These are phyloP conservation scores for Plasmodium gonderi DNA, from an alignment of 169 alveolate species.

Conservation along the genomic window DNA sequence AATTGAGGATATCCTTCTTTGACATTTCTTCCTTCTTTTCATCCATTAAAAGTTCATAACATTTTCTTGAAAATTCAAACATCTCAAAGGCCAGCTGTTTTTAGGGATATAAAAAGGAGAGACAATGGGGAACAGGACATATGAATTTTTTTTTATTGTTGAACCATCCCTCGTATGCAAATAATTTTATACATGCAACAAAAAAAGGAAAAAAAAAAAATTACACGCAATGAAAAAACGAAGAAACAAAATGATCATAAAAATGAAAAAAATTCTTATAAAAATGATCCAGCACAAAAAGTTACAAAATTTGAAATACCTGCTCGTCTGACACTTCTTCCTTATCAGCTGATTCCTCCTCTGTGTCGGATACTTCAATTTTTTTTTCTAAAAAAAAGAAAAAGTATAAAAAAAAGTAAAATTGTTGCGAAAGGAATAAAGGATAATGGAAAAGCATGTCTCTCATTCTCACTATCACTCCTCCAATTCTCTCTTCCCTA, in stretches of 20 bases:
- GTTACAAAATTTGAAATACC: conserved; percentile 1
- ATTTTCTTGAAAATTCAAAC: conserved; percentile 69
- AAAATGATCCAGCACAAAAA: not conserved
- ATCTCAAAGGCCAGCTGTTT: conserved; percentile 61
- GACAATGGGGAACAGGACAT: too few relatives aligned
- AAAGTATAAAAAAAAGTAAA: not conserved
- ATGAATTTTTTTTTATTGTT: too few relatives aligned
- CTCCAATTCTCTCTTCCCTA: too few relatives aligned
- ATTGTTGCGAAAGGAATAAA: not conserved
- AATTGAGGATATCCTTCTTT: conserved; percentile 36
- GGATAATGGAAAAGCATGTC: not conserved
- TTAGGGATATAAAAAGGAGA: not conserved
- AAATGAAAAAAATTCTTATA: not conserved
- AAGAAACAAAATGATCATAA: not conserved
- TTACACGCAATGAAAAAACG: not conserved
- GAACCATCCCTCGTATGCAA: too few relatives aligned
- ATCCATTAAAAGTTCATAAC: conserved; percentile 40
- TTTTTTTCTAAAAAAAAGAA: conserved; percentile 26
- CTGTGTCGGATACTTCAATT: conserved; percentile 43
- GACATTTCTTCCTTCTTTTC: conserved; percentile 34
- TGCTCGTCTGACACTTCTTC: conserved; percentile 71
- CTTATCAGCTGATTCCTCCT: conserved; percentile 27
- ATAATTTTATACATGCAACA: too few relatives aligned
- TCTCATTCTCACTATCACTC: not conserved
- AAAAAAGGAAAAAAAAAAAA: not conserved